Evolutionary conservation across 768 basidiomycete genomes (phyloP).

Genomic region (Collybia sordida): DNA sequence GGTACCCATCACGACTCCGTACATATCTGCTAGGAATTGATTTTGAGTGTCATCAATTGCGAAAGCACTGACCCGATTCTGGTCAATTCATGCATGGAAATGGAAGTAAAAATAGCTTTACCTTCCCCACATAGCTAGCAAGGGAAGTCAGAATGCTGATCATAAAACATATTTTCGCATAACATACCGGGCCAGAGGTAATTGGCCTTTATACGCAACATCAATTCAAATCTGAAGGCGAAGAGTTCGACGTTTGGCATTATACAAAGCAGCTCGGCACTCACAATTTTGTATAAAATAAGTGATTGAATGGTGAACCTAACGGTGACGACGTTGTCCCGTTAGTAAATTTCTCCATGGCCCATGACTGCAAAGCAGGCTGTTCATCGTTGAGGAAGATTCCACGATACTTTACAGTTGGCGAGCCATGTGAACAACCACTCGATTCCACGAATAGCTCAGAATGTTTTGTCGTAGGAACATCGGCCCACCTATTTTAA

Average conservation of each 20-base stretch:
- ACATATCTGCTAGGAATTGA: slow-evolving; percentile 60
- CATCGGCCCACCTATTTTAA: slow-evolving; percentile 70
- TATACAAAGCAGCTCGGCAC: slow-evolving; percentile 12
- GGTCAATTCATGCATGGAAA: neutral
- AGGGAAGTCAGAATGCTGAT: neutral
- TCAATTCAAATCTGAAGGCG: slow-evolving; percentile 54
- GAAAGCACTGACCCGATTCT: slow-evolving; percentile 39
- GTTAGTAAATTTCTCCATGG: slow-evolving; percentile 65
- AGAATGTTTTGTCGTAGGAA: slow-evolving; percentile 52
- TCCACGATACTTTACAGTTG: slow-evolving; percentile 70
- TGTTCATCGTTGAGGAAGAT: slow-evolving; percentile 80
- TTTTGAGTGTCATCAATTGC: slow-evolving; percentile 60
- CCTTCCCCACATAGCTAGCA: slow-evolving; percentile 43
- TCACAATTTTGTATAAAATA: slow-evolving; percentile 58
- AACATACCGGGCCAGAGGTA: slow-evolving; percentile 66
- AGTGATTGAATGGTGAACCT: slow-evolving; percentile 60
- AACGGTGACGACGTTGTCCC: slow-evolving; percentile 50
- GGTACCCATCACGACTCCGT: slow-evolving; percentile 73
- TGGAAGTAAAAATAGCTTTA: neutral
- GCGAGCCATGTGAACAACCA: slow-evolving; percentile 57
- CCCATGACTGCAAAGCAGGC: slow-evolving; percentile 72
- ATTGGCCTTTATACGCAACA: slow-evolving; percentile 68
- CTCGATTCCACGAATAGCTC: slow-evolving; percentile 44
- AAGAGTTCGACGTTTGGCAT: neutral
- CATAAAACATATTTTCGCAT: neutral